A percentile compares a stretch with the other conserved stretches of the same genome.
Conservation (phyloP, 2,329 filamentous ascomycete genomes). For the Penicillium sclerotiorum region DNA sequence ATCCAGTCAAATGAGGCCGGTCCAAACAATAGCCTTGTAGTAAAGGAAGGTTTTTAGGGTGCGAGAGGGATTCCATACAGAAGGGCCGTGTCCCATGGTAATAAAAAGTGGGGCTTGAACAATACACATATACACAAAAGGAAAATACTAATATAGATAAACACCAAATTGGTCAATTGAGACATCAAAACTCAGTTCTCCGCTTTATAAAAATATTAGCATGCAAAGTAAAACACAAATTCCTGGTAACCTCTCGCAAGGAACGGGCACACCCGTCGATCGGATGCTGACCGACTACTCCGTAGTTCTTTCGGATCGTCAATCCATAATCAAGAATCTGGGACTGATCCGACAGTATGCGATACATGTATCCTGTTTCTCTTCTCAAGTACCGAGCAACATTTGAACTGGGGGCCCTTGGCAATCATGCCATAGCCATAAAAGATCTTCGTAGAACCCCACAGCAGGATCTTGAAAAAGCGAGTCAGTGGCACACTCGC, state of each 20-base stretch:
- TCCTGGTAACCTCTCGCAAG: background rate
- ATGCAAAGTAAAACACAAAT: background rate
- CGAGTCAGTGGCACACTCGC: constrained; percentile 13
- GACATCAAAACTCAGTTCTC: constrained; percentile 14
- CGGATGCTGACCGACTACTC: constrained; percentile 15
- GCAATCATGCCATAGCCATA: constrained; percentile 1
- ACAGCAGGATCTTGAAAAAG: constrained; percentile 13
- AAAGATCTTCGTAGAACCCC: constrained; percentile 17
- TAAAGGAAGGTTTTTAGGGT: background rate
- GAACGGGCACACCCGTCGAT: constrained; percentile 10
- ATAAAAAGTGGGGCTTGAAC: background rate
- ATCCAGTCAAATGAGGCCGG: too few relatives aligned
- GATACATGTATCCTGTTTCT: too few relatives aligned
- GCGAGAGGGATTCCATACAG: too few relatives aligned
- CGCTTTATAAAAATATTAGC: constrained; percentile 14
- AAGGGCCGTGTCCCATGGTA: constrained; percentile 6
- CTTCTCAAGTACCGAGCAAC: background rate
- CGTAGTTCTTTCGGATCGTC: background rate
- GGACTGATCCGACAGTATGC: too few relatives aligned
- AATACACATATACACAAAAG: too few relatives aligned
- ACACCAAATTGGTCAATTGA: background rate
- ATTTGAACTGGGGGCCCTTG: constrained; percentile 7
- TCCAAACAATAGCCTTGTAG: background rate
- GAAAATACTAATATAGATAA: background rate
- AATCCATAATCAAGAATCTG: too few relatives aligned